Conservation (phyloP, 495 filamentous ascomycete species). For the Aspergillus hancockii region DNA sequence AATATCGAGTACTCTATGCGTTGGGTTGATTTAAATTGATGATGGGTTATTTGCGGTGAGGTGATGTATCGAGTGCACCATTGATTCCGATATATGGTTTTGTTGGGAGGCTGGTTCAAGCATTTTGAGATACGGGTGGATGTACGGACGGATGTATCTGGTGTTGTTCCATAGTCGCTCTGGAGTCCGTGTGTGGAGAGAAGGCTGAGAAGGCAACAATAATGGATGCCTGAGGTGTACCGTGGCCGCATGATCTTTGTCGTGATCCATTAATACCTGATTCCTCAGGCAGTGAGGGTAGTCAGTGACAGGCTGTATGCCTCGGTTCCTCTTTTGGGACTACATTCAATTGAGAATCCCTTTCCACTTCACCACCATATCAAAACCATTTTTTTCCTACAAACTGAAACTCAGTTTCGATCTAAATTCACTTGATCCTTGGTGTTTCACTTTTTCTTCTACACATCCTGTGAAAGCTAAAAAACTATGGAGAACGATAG, state of each 20-base stretch:
- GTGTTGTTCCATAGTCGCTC: too few relatives aligned
- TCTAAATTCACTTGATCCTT: background rate
- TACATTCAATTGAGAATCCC: too few relatives aligned
- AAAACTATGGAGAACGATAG: background rate
- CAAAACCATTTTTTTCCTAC: background rate
- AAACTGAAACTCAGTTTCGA: background rate
- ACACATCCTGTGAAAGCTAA: background rate
- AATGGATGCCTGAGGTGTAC: background rate
- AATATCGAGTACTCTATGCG: background rate
- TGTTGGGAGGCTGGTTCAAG: background rate
- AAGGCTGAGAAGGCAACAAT: background rate
- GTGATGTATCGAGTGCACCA: background rate
- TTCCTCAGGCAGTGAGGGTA: background rate
- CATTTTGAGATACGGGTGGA: background rate
- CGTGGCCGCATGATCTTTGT: too few relatives aligned
- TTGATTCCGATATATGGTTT: slow-evolving; percentile 1
- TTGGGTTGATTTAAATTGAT: background rate
- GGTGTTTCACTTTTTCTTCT: background rate
- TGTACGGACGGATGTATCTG: too few relatives aligned
- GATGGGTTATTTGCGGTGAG: background rate
- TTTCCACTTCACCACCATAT: background rate
- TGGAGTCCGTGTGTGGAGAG: too few relatives aligned
- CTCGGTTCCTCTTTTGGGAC: background rate
- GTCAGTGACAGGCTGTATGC: background rate
- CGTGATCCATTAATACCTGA: background rate